Base-by-base conservation (phyloP, 768 basidiomycete genomes). In the Serendipita sp. region DNA sequence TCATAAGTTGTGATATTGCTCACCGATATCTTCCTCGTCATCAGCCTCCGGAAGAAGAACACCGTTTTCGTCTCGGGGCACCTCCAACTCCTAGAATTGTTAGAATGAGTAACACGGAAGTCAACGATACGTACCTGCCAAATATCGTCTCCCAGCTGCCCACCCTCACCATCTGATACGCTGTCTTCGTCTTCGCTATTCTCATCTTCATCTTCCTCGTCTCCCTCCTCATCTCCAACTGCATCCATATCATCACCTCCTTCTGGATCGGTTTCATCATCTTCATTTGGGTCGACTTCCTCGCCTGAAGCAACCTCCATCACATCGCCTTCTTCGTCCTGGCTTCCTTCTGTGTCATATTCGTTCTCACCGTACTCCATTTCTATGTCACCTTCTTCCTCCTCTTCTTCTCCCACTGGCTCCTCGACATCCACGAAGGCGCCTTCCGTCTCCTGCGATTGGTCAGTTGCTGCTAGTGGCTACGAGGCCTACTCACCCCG, bases 291-390 rank as follows among this genome's bases (percentile, higher is more conserved):
- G 38, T 68, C 88, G 0, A 83, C 84, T 51, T 82, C 80, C 0
- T 87, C 89, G 1, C 88, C 89, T 60, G 85, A 86, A 64, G 88
- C 88, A 65, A 86, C 90, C 26, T 85, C 87, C 0, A 85, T 85
- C 63, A 85, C 88, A 20, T 90, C 90, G 3, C 81, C 89, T 65
- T 85, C 88, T 51, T 92, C 91, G 83, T 81, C 89, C n/a, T 82
- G 68, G n/a, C 69, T 70, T 42, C 61, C 66, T 42, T 33, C 65
- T 13, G 63, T 62, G 24, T 61, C 51, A 42, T 66, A 62, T 30
- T 66, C 66, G 44, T 38, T 62, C 41, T 63, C 62, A 20, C 51
- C 64, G 20, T 38, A 65, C 2, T 64, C 61, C 28, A 63, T 64
- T 9, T 62, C 69, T 1, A 69, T 88, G 61, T 84, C 86, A 11